Base-by-base conservation (phyloP, 139 green algal genomes). In the Microglena sp. region DNA sequence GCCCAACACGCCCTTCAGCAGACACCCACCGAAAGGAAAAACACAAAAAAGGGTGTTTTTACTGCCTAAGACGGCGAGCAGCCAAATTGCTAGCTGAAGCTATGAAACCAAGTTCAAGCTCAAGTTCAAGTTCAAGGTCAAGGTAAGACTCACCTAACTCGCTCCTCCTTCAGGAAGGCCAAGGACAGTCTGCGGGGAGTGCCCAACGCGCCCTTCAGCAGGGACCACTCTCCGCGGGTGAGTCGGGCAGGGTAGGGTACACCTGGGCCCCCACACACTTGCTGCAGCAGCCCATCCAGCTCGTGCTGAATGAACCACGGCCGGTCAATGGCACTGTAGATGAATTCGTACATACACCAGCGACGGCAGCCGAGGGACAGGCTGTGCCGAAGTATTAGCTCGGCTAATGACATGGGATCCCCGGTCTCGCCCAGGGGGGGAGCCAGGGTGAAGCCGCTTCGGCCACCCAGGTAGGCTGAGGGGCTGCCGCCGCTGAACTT, bases 281-380 rank as follows among this genome's bases (percentile, higher is more conserved):
- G n/a, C n/a, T n/a, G n/a, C n/a, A n/a, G n/a, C n/a, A 36, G 29
- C 27, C 77, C 79, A 43, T 72, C 43, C 58, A 89, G 62, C 66
- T 83, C 79, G 60, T 74, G 84, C 15, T 65, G 62, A 64, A 84
- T 73, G 66, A 89, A 89, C 73, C 75, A 90, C 40, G 86, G 86
- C 2, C 82, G 75, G 74, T 94, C 87, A 3, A 94, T 64, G 0
- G 80, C 77, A 22, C 64, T 76, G 76, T 82, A 88, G 55, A 81
- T 82, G 55, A 83, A 93, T 75, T 93, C 86, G 24, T 67, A 78
- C 29, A 66, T 62, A 21, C 29, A 60, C 82, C 82, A 91, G 7
- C 80, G 72, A 33, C 79, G 74, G 40, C 68, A 36, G 59, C 67
- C 61, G 6, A 62, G 36, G 11, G 53, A 27, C 53, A 91, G 73